These are phyloP conservation scores for Durusdinium trenchii DNA, from an alignment of 73 alveolate species.

Conservation along the genomic window DNA sequence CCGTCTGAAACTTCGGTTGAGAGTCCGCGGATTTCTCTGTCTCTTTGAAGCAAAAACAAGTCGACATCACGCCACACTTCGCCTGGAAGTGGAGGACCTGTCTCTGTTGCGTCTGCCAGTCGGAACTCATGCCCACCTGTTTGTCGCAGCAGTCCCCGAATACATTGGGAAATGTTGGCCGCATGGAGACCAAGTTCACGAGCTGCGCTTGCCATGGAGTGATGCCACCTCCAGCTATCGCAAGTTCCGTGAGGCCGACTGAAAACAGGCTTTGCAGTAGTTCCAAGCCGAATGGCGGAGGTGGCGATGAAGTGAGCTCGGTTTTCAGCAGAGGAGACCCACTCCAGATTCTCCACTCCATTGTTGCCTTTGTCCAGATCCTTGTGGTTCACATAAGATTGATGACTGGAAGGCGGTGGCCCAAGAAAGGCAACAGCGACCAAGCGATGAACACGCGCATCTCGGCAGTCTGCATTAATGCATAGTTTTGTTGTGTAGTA, in stretches of 20 bases:
- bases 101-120: not conserved
- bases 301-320: not conserved
- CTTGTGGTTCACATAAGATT: too few relatives aligned
- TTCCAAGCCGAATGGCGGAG: not conserved
- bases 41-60: not conserved
- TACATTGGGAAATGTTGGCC: not conserved
- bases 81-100: not conserved
- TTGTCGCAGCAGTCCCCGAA: not conserved
- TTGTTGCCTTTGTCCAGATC: constrained; percentile 21
- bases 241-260: not conserved
- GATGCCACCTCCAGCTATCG: not conserved
- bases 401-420: too few relatives aligned
- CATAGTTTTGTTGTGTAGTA: too few relatives aligned
- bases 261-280: not conserved
- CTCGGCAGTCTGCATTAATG: too few relatives aligned
- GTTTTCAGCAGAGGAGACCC: not conserved
- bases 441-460: not conserved
- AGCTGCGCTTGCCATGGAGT: not conserved
- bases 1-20: too few relatives aligned
- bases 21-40: too few relatives aligned
- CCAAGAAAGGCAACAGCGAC: too few relatives aligned
- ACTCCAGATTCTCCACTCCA: constrained; percentile 2
- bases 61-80: constrained; percentile 41
- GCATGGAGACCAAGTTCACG: not conserved
- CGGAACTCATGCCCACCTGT: not conserved